Evolutionary conservation across 176 grass and related monocot genomes (phyloP).

Genomic region (Pontederia crassipes): DNA sequence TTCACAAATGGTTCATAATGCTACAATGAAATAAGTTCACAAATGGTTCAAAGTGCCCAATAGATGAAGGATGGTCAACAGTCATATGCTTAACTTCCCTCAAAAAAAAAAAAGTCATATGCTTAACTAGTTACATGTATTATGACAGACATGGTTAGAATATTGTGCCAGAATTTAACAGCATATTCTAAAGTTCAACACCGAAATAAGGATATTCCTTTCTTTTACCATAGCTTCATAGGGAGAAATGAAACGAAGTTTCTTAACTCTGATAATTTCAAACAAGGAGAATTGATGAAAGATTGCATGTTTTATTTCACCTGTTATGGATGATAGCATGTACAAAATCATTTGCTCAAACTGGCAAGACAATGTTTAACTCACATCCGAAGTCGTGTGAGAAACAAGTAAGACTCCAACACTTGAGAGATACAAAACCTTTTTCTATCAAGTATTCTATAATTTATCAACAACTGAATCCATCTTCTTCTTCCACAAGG

Average conservation of each 20-base stretch:
- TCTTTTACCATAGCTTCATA: not conserved
- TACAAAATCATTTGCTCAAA: not conserved
- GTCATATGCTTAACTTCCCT: no score
- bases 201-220: no score
- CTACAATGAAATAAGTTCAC: no score
- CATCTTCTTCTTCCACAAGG: constrained; percentile 3
- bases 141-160: no score
- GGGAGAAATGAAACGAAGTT: not conserved
- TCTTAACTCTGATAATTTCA: not conserved
- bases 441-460: not conserved
- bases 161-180: no score
- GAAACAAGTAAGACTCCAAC: not conserved
- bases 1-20: no score
- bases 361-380: not conserved
- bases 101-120: no score
- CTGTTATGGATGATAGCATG: not conserved
- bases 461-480: not conserved
- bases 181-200: no score
- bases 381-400: not conserved
- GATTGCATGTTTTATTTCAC: not conserved
- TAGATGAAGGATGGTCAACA: no score
- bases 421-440: not conserved
- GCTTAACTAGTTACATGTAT: no score
- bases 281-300: not conserved
- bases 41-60: no score